phyloP scores from a whole-genome alignment of 1,139 yeast species.

The Pichia sp. region DNA sequence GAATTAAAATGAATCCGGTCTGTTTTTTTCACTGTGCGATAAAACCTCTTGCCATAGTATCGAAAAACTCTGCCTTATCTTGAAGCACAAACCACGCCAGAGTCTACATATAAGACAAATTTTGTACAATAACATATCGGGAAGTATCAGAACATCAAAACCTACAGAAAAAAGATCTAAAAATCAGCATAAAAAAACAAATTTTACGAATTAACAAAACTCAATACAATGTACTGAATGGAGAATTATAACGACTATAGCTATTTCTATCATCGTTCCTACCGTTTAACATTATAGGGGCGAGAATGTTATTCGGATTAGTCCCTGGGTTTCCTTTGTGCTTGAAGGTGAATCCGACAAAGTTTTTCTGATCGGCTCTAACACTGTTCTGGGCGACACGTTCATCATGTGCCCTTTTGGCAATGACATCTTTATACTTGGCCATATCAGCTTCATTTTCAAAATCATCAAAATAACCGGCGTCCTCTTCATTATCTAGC shows the following conservation, averaged over 20 bases:
- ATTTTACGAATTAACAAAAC: not conserved
- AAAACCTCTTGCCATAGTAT: no score
- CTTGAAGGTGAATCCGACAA: slow-evolving; percentile 94
- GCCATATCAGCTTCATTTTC: slow-evolving; percentile 96
- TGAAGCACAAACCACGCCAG: no score
- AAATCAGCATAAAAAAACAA: slow-evolving; percentile 5
- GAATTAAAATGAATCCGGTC: no score
- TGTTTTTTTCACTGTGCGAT: no score
- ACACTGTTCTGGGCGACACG: slow-evolving; percentile 63
- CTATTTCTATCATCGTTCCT: slow-evolving; percentile 20
- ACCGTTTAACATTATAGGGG: slow-evolving; percentile 29
- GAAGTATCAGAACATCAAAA: not conserved
- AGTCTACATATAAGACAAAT: not conserved
- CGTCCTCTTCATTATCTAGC: slow-evolving; percentile 93
- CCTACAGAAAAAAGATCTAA: not conserved
- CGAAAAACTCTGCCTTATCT: no score
- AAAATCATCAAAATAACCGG: slow-evolving; percentile 97
- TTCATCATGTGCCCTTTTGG: slow-evolving; percentile 47
- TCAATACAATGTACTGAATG: slow-evolving; percentile 35
- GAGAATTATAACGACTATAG: slow-evolving; percentile 29
- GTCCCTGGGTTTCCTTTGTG: slow-evolving; percentile 70
- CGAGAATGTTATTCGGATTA: slow-evolving; percentile 35
- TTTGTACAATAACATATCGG: not conserved
- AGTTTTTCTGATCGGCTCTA: slow-evolving; percentile 55
- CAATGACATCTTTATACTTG: slow-evolving; percentile 83